Evolutionary conservation across 2,329 filamentous ascomycete genomes (phyloP), one percentile per base, ranked within the genome.

Genomic region (Gyromitra esculenta): DNA sequence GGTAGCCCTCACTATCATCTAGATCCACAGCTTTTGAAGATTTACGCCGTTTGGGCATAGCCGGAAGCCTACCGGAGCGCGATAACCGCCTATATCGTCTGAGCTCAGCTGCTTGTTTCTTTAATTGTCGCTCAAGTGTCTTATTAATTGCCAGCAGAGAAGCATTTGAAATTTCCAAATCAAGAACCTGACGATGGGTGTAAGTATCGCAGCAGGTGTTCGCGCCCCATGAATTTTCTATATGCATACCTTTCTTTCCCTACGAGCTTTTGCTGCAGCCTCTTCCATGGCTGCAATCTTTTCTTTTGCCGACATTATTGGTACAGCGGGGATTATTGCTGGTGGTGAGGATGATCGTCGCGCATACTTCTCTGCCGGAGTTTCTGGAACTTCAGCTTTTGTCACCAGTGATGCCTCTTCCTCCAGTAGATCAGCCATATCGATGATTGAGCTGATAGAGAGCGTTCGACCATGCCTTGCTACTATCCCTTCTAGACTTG

Each of bases 151-250:
- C 96, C 73, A 97, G 89, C 1, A 99, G 87, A 0, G 94, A 97
- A 0, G 93, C 96, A 82, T 99, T 99, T 71, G 92, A 97, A 79
- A 99, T 99, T 82, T 99, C 93, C 5, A 99, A 86, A 82, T 99
- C 96, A 80, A 98, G 89, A 0, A 81, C 80, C 80, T 81, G 66
- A 15, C 21, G 35, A 56, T 57, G 74, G 59, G 39, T 48, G 50
- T 69, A 62, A 67, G 65, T 63, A 75, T 72, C 65, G 63, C 25
- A n/a, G 57, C 21, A 59, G 50, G 13, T 50, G 63, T 57, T 45
- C 45, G 64, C 37, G 45, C 21, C 5, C 62, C 64, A 54, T n/a
- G n/a, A 1, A 37, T 45, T 57, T 50, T 52, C 21, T 52, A 48
- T 21, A 25, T 25, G 45, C 41, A 43, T 72, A 99, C 94, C 85